A percentile compares a stretch with the other conserved stretches of the same genome.
Evolutionary conservation across 305 asterid genomes (phyloP).

Genomic region (Caryopteris hybrid): DNA sequence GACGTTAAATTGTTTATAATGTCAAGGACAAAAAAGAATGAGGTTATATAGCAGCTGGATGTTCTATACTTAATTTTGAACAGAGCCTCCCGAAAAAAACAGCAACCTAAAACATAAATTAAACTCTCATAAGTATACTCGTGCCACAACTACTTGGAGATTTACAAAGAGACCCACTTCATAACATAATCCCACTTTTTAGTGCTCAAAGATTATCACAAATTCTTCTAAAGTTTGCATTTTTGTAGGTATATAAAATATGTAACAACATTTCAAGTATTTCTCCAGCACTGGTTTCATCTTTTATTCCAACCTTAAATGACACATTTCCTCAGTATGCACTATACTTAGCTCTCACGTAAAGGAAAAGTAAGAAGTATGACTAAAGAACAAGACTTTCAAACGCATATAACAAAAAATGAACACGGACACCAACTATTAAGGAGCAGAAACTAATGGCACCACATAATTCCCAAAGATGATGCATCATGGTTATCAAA

Average conservation of each 20-base stretch:
- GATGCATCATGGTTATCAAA: not conserved
- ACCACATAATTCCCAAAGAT: not conserved
- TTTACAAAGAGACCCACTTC: not conserved
- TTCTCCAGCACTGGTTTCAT: not conserved
- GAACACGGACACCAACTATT: not conserved
- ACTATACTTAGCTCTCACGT: not conserved
- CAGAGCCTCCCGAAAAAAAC: not conserved
- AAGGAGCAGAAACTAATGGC: not conserved
- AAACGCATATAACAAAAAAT: not conserved
- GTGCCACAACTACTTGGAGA: not conserved
- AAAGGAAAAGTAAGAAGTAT: too few species aligned
- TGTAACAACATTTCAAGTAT: not conserved
- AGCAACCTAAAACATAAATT: not conserved
- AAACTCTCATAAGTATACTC: not conserved
- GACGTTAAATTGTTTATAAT: not conserved
- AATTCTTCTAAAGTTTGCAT: not conserved
- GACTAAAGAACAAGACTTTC: not conserved
- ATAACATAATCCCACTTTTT: not conserved
- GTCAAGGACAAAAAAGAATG: not conserved
- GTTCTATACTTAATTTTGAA: not conserved
- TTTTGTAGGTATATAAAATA: not conserved
- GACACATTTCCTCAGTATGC: not conserved
- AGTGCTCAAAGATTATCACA: not conserved
- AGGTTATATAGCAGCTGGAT: not conserved
- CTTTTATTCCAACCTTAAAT: not conserved